Conservation (phyloP, 1,284 basidiomycete genomes). For the Cutaneotrichosporon cutaneum region DNA sequence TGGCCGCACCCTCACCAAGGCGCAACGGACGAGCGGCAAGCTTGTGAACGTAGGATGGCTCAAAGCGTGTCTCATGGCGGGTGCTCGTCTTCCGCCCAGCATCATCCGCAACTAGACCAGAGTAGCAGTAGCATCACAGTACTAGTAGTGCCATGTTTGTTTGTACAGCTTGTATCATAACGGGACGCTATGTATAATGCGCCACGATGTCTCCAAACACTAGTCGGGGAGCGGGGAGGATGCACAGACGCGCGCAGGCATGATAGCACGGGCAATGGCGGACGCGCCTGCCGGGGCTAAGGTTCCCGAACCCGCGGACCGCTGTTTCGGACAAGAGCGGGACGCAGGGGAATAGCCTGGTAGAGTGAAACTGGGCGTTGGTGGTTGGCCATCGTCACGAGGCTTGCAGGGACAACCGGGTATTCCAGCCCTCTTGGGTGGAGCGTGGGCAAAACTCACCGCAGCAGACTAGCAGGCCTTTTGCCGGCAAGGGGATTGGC, state of each 20-base stretch:
- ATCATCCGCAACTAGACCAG: background rate
- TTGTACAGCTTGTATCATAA: background rate
- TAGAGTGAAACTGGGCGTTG: background rate
- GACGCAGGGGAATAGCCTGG: no score
- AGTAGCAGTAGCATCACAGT: background rate
- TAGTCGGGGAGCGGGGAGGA: no score
- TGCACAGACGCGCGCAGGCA: no score
- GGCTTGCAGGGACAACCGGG: background rate
- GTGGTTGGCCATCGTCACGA: background rate
- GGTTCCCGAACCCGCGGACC: no score
- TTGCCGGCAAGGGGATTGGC: background rate
- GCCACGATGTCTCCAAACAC: background rate
- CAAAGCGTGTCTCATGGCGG: slow-evolving; percentile 65
- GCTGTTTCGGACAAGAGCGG: no score
- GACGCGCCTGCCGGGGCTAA: no score
- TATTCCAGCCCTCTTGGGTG: background rate
- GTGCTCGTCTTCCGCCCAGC: slow-evolving; percentile 4
- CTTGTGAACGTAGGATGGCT: slow-evolving; percentile 62
- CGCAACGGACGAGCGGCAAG: slow-evolving; percentile 35
- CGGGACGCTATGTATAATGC: background rate
- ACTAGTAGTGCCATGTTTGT: background rate
- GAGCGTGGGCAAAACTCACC: no score
- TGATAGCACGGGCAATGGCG: no score
- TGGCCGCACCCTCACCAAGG: slow-evolving; percentile 47
- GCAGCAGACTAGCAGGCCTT: background rate